phyloP scores from a whole-genome alignment of 257 asterid species.

The Primulina huaijiensis region DNA sequence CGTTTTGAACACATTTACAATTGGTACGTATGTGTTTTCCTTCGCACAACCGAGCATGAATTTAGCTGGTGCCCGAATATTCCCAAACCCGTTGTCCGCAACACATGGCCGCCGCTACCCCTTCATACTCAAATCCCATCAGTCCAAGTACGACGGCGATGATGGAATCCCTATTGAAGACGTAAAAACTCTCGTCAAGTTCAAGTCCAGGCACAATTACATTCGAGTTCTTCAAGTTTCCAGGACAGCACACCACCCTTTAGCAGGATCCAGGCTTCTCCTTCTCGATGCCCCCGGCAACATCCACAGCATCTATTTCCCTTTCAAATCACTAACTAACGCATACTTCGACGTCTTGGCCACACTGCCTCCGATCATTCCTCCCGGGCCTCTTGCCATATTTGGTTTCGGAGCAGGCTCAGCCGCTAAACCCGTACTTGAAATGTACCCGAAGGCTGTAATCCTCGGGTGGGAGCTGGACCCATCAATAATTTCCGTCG shows the following conservation, averaged over 20 bases:
- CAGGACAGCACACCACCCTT: constrained; percentile 75
- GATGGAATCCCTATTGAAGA: constrained; percentile 71
- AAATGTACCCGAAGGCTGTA: constrained; percentile 44
- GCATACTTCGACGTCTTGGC: constrained; percentile 85
- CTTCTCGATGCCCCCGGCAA: constrained; percentile 89
- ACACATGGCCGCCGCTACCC: no score
- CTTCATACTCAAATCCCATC: neutral
- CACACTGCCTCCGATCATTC: constrained; percentile 69
- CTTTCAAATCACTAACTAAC: constrained; percentile 62
- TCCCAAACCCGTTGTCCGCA: no score
- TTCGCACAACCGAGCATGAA: no score
- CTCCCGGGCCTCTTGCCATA: constrained; percentile 76
- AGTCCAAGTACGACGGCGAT: constrained; percentile 32
- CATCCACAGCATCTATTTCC: constrained; percentile 84
- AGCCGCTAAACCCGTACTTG: constrained; percentile 59
- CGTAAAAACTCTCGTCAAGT: constrained; percentile 73
- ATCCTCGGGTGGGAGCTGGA: constrained; percentile 90
- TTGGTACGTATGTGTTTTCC: no score
- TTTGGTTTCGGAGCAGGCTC: constrained; percentile 97
- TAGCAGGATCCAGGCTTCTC: constrained; percentile 82
- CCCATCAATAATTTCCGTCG: constrained; percentile 70
- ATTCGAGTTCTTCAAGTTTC: constrained; percentile 82
- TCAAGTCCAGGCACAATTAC: constrained; percentile 77
- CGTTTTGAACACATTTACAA: no score
- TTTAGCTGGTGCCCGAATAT: no score